Evolutionary conservation across 2,329 filamentous ascomycete genomes (phyloP).

Genomic region (Calonectria pauciramosa): DNA sequence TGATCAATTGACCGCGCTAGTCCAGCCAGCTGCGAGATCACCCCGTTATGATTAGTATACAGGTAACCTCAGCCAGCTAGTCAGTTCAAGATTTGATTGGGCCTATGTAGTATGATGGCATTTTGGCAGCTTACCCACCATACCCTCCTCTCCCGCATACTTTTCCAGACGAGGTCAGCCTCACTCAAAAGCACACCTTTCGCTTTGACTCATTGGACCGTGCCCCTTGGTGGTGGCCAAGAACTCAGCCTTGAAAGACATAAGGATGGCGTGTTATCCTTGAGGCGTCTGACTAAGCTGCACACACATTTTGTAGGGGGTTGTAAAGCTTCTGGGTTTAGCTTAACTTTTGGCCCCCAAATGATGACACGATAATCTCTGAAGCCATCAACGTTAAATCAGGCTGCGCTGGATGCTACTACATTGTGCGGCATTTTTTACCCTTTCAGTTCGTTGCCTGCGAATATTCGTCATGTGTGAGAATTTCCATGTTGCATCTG

Average conservation of each 20-base stretch:
- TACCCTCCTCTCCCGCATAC: background rate
- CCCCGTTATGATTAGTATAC: no score
- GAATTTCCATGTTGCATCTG: background rate
- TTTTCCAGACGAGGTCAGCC: background rate
- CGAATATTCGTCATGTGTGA: background rate
- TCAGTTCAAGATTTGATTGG: background rate
- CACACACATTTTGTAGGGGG: background rate
- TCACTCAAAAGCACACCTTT: background rate
- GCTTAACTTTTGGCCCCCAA: background rate
- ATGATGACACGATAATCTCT: background rate
- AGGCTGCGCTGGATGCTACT: background rate
- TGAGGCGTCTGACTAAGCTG: background rate
- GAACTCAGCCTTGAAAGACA: background rate
- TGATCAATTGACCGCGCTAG: no score
- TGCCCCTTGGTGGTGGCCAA: background rate
- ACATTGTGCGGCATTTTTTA: background rate
- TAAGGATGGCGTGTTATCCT: background rate
- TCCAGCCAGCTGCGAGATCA: no score
- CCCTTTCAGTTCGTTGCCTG: no score
- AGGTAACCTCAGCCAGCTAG: no score
- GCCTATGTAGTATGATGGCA: background rate
- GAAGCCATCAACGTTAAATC: no score
- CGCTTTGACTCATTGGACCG: background rate
- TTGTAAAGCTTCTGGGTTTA: background rate
- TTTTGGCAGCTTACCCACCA: background rate